Base-by-base conservation (phyloP, 192 early-diverging fungal genomes). In the Ambispora gerdemannii region DNA sequence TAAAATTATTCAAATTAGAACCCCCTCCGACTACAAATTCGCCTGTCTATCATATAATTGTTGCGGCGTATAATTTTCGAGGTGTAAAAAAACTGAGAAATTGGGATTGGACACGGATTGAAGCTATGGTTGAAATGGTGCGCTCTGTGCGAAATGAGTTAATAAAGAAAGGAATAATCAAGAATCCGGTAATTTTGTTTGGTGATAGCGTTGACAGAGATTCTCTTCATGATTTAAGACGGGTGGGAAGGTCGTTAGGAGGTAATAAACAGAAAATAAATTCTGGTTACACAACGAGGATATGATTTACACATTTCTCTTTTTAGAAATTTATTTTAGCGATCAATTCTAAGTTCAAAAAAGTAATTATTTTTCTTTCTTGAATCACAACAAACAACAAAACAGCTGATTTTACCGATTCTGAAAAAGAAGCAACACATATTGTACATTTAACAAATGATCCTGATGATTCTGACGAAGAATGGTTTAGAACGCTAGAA, bases 401-500 rank as follows among this genome's bases (percentile, higher is more conserved):
- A n/a, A n/a, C n/a, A 83, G 84, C 71, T 31, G 24, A 63, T 36
- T 33, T 77, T 20, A 68, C 65, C 15, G 43, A 77, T 11, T 50
- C 76, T 36, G 35, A 53, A 0, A 28, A 51, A 4, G 47, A 74
- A 11, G 78, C 82, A 32, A 79, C 82, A 3, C 85, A 86, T 70
- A 74, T 86, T 33, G 58, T 86, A 28, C 78, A 86, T 76, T 71
- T 66, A 1, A 59, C 75, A 33, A 76, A 76, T 58, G 80, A 83
- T 47, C 56, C 70, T 17, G 81, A 83, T 50, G 75, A 73, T 47
- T 62, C 73, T 3, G 85, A 86, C 19, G 81, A 82, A 59, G 85
- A 86, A 43, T 86, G 83, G 83, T 80, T 81, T 65, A 75, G 85
- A n/a, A 86, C 85, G 35, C 53, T 86, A 58, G 85, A 86, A 72